Conservation (phyloP, 2,329 filamentous ascomycete species). For the Penicillium sp. region DNA sequence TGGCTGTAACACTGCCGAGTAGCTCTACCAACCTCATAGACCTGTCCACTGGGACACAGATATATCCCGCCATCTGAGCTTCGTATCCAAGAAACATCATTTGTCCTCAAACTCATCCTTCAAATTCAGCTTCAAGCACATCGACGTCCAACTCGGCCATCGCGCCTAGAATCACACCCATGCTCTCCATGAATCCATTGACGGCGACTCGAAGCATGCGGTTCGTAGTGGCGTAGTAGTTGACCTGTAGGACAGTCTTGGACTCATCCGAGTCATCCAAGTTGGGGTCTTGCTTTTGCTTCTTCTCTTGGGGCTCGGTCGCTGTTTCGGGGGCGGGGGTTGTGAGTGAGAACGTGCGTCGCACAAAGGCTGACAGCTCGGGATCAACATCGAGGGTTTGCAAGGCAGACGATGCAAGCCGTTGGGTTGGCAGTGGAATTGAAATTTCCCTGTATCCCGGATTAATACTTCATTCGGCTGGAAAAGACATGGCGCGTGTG, state of each 20-base stretch:
- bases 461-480: slow-evolving; percentile 11
- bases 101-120: slow-evolving; percentile 19
- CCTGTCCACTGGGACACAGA: neutral
- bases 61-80: neutral
- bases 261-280: slow-evolving; percentile 35
- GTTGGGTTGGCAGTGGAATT: slow-evolving; percentile 76
- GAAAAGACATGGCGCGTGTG: neutral
- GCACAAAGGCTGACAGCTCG: slow-evolving; percentile 83
- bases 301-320: slow-evolving; percentile 25
- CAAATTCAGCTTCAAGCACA: slow-evolving; percentile 56
- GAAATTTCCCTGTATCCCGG: slow-evolving; percentile 61
- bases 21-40: neutral
- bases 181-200: slow-evolving; percentile 92
- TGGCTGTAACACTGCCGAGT: neutral
- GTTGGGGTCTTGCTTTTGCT: slow-evolving; percentile 18
- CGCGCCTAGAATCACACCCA: slow-evolving; percentile 79
- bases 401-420: slow-evolving; percentile 74
- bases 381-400: slow-evolving; percentile 78
- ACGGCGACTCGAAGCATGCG: slow-evolving; percentile 95
- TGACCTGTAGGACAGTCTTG: slow-evolving; percentile 63
- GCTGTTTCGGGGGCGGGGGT: slow-evolving; percentile 21
- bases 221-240: slow-evolving; percentile 87
- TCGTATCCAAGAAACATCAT: neutral
- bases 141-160: slow-evolving; percentile 90
- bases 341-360: slow-evolving; percentile 64